Conservation (phyloP, 2,329 filamentous ascomycete genomes). For the Fusarium devonianum region DNA sequence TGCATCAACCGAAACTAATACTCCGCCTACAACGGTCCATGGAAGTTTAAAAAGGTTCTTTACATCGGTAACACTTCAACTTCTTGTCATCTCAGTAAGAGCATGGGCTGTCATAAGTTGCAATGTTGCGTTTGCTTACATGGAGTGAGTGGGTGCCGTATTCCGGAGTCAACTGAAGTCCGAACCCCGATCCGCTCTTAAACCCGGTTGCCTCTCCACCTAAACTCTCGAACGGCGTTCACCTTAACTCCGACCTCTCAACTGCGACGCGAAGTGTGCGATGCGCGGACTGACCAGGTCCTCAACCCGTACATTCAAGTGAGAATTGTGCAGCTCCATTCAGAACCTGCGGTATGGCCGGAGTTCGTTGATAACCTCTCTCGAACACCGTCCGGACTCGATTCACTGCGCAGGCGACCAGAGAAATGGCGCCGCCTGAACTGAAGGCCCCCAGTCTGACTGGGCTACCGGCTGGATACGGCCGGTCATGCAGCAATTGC, state of each 20-base stretch:
- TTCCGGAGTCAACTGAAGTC: constrained; percentile 15
- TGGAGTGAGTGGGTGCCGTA: no score
- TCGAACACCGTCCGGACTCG: background rate
- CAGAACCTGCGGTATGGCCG: constrained; percentile 22
- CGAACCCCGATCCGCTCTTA: constrained; percentile 10
- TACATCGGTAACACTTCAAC: no score
- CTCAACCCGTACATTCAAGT: constrained; percentile 18
- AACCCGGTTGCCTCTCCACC: background rate
- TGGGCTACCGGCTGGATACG: constrained; percentile 50
- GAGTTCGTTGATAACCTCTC: constrained; percentile 23
- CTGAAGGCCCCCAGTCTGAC: constrained; percentile 12
- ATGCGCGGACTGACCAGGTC: constrained; percentile 1
- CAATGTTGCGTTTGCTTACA: no score
- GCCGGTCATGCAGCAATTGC: constrained; percentile 56
- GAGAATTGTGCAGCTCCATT: constrained; percentile 16
- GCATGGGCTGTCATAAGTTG: no score
- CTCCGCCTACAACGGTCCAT: no score
- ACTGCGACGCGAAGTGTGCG: background rate
- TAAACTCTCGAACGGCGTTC: constrained; percentile 14
- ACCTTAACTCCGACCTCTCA: constrained; percentile 5
- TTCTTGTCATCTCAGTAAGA: no score
- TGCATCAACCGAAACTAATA: no score
- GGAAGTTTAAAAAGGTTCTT: no score
- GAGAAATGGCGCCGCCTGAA: constrained; percentile 36
- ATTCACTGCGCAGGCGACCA: constrained; percentile 3